Percentiles rank a stretch among this genome's conserved stretches.
phyloP scores from a whole-genome alignment of 768 basidiomycete species.

The Suillus subaureus region DNA sequence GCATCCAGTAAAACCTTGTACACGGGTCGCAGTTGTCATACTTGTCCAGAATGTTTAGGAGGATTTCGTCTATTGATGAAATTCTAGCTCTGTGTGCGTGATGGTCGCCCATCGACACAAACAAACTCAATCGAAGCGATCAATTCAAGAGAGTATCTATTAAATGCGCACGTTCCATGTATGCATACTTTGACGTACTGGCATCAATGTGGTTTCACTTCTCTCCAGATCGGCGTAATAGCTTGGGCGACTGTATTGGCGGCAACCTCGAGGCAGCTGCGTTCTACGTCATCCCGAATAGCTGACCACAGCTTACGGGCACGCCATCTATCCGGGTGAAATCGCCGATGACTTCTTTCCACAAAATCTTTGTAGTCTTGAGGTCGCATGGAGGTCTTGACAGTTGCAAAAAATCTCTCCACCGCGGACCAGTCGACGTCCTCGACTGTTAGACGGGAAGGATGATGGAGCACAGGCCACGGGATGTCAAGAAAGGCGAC shows the following conservation, averaged over 20 bases:
- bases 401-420: constrained; percentile 65
- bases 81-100: neutral
- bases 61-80: neutral
- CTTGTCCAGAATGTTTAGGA: neutral
- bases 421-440: constrained; percentile 75
- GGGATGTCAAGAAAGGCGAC: constrained; percentile 67
- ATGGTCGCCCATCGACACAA: neutral
- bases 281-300: constrained; percentile 57
- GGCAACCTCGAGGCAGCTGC: constrained; percentile 68
- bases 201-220: constrained; percentile 35
- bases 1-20: neutral
- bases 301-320: constrained; percentile 63
- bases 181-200: neutral
- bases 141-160: constrained; percentile 1
- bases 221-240: constrained; percentile 67
- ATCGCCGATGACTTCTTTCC: constrained; percentile 70
- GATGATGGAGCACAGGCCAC: constrained; percentile 71
- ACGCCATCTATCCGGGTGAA: constrained; percentile 83
- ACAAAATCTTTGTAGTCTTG: constrained; percentile 69
- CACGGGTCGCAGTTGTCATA: neutral
- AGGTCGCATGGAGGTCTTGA: constrained; percentile 51
- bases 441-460: constrained; percentile 53
- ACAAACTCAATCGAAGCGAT: neutral
- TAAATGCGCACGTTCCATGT: neutral
- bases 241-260: constrained; percentile 74